Evolutionary conservation across 345 rosid species (phyloP), one percentile per base, ranked within the genome.

Genomic region (Lepidium aucheri): DNA sequence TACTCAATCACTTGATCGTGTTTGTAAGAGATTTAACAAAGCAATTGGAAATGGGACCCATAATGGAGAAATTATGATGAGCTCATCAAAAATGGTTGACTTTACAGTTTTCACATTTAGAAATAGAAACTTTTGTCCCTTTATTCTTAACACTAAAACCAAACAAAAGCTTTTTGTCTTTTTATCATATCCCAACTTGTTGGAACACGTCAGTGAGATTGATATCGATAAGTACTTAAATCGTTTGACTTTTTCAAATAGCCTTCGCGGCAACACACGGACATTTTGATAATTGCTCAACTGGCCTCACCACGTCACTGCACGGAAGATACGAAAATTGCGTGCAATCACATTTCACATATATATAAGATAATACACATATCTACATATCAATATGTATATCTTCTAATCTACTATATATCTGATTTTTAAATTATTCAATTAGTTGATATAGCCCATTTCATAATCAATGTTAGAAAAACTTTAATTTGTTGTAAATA

Each of bases 131-230:
- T n/a, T n/a, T n/a, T n/a, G n/a, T n/a, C n/a, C n/a, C n/a, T n/a
- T n/a, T n/a, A n/a, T n/a, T n/a, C n/a, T n/a, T n/a, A n/a, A n/a
- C n/a, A n/a, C n/a, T n/a, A 4, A 44, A 54, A 46, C 30, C n/a
- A n/a, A n/a, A n/a, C n/a, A n/a, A n/a, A n/a, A n/a, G n/a, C n/a
- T n/a, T 55, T 28, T 1, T 55, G 53, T 46, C 9, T 6, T 55
- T 63, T 63, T 54, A 14, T 55, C 63, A 63, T 28, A 71, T 71
- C 70, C 75, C 75, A 71, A 71, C 64, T 55, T 54, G 65, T 71
- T 38, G 75, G 75, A 71, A 45, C 64, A 55, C 75, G 64, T 63
- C 69, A 32, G 43, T 49, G 20, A 38, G 39, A 71, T 53, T 15
- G 63, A 36, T 28, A n/a, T n/a, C 9, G 50, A 70, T 60, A 11